Percentiles rank a stretch among this genome's conserved stretches.
Conservation (phyloP, 768 basidiomycete species). For the Lentinula detonsa region DNA sequence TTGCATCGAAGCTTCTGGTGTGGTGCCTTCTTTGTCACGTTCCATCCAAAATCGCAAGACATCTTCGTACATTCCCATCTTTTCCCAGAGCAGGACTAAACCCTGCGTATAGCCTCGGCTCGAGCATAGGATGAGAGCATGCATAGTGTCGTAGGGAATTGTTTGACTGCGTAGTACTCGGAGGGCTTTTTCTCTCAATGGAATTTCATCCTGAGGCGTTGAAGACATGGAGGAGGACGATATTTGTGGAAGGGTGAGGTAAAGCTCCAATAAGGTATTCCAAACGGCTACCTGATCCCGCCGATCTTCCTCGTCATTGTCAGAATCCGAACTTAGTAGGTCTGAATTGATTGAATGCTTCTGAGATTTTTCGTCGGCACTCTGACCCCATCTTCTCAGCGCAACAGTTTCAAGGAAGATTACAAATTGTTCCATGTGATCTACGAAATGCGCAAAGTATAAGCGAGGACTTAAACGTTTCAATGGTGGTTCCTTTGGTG, state of each 20-base stretch:
- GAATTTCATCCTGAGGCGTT: constrained; percentile 23
- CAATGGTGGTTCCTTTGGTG: constrained; percentile 23
- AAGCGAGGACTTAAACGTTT: constrained; percentile 73
- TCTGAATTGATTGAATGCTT: constrained; percentile 7
- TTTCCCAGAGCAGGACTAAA: constrained; percentile 88
- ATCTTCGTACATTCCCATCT: constrained; percentile 93
- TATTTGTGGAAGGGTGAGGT: constrained; percentile 55
- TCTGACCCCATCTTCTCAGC: constrained; percentile 71
- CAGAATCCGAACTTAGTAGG: neutral
- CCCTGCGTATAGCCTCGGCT: constrained; percentile 77
- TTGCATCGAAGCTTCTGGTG: constrained; percentile 37
- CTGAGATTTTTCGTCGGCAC: constrained; percentile 32
- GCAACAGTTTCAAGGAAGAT: constrained; percentile 88
- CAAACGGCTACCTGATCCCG: constrained; percentile 81
- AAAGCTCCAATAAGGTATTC: constrained; percentile 94
- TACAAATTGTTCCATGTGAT: constrained; percentile 79
- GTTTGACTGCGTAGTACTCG: constrained; percentile 54
- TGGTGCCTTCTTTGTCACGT: constrained; percentile 36
- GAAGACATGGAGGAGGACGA: constrained; percentile 14
- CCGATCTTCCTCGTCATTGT: constrained; percentile 40
- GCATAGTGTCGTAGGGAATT: constrained; percentile 80
- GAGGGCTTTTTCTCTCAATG: constrained; percentile 61
- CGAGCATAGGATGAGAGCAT: constrained; percentile 94
- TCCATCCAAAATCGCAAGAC: constrained; percentile 93
- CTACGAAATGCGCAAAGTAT: constrained; percentile 93